Conservation (phyloP, 2,329 filamentous ascomycete species). For the Cladosporium phlei region DNA sequence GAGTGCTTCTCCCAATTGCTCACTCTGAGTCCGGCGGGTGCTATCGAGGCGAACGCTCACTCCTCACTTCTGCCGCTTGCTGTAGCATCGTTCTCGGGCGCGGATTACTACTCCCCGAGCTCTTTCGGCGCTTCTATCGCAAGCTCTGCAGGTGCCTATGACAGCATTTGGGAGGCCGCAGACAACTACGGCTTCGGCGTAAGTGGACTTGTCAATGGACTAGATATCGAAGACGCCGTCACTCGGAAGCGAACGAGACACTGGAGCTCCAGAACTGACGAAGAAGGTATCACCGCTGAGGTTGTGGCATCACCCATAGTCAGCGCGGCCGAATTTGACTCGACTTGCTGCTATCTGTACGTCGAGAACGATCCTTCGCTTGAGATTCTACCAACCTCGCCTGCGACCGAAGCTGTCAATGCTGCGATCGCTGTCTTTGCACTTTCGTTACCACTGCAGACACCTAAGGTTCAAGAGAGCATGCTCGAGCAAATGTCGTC, state of each 20-base stretch:
- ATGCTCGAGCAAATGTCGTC: slow-evolving; percentile 91
- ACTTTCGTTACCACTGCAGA: slow-evolving; percentile 82
- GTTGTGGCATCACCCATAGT: slow-evolving; percentile 60
- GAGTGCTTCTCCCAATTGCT: slow-evolving; percentile 93
- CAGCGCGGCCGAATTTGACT: slow-evolving; percentile 83
- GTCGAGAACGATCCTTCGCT: slow-evolving; percentile 39
- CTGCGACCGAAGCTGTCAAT: slow-evolving; percentile 90
- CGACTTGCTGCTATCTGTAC: slow-evolving; percentile 69
- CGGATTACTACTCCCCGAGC: slow-evolving; percentile 78
- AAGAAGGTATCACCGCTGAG: slow-evolving; percentile 62
- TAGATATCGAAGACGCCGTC: slow-evolving; percentile 64
- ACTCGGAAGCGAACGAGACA: slow-evolving; percentile 55
- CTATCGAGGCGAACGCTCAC: slow-evolving; percentile 79
- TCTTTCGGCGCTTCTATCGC: slow-evolving; percentile 89
- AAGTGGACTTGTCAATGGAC: slow-evolving; percentile 75
- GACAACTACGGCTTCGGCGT: slow-evolving; percentile 95
- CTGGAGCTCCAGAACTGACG: slow-evolving; percentile 45
- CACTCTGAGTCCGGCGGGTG: slow-evolving; percentile 77
- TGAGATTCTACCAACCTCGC: slow-evolving; percentile 59
- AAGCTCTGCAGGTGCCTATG: slow-evolving; percentile 81
- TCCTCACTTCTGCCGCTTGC: slow-evolving; percentile 87
- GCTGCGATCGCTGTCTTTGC: slow-evolving; percentile 90
- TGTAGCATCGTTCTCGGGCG: slow-evolving; percentile 87
- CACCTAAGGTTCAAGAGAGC: slow-evolving; percentile 89
- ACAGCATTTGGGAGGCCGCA: slow-evolving; percentile 89